Base-by-base conservation (phyloP, 345 rosid genomes). In the Brassica carinata region DNA sequence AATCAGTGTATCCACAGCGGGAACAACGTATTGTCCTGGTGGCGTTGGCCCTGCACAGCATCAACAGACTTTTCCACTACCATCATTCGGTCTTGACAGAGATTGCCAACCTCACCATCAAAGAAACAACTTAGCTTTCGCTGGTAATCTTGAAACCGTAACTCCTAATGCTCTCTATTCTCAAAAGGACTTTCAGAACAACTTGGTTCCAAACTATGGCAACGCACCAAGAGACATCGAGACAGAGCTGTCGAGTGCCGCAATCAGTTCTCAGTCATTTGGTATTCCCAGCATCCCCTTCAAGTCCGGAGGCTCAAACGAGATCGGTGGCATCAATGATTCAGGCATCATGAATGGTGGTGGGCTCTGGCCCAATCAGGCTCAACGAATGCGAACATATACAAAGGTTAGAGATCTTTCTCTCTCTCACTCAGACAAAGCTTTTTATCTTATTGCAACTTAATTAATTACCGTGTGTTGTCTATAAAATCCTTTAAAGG, bases 301-400 rank as follows among this genome's bases (percentile, higher is more conserved):
- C 72, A 91, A 92, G 78, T 82, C 95, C 8, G 87, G 90, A 11
- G 89, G 95, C 74, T 87, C 97, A 14, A 92, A 87, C 55, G 97
- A 94, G 63, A 88, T 88, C 27, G 77, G 74, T 73, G 81, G 90
- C 74, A 86, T 94, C 69, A 90, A 83, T 75, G 97, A 92, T 63
- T 64, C 93, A 27, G 94, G 92, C 45, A 85, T 90, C 76, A 72
- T 92, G 81, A 87, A 86, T 81, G 86, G 89, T 82, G 87, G 90
- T 40, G 98, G 98, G 64, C 73, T 88, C 40, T 94, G 98, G 98
- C 82, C 89, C 19, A 92, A 85, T 81, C 98, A 92, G 83, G 77
- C 94, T 64, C 98, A 91, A 73, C 89, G 95, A 2, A 90, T 92
- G 97, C 87, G 98, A 64, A 92, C 98, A 48, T 94, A 86, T 83